Evolutionary conservation across 1,139 yeast genomes (phyloP).

Genomic region (Taphrina deformans): DNA sequence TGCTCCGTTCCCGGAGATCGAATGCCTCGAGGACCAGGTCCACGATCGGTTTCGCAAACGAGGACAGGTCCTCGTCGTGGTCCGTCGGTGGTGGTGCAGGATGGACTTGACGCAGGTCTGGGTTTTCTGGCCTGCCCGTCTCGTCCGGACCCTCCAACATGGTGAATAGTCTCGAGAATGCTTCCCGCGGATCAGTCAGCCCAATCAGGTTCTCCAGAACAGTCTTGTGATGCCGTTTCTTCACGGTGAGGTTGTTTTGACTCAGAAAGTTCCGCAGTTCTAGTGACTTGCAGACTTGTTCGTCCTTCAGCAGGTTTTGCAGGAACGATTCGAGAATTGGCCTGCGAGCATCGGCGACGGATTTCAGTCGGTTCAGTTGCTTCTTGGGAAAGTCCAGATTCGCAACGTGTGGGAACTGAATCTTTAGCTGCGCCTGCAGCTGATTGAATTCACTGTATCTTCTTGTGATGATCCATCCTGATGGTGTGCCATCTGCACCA

Average conservation of each 20-base stretch:
- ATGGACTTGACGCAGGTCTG: conserved; percentile 9
- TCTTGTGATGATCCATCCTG: conserved; percentile 89
- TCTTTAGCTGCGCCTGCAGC: conserved; percentile 64
- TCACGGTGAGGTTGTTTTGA: conserved; percentile 49
- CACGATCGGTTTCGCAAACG: conserved; percentile 80
- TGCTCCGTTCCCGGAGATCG: conserved; percentile 61
- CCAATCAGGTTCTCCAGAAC: conserved; percentile 56
- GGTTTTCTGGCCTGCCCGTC: conserved; percentile 43
- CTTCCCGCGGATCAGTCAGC: conserved; percentile 49
- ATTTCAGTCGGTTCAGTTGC: conserved; percentile 47
- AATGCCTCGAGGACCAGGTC: conserved; percentile 72
- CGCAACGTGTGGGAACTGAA: conserved; percentile 55
- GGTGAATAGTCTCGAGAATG: conserved; percentile 59
- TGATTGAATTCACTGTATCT: conserved; percentile 80
- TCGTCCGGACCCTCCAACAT: conserved; percentile 47
- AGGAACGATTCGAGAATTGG: conserved; percentile 64
- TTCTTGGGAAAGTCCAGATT: conserved; percentile 63
- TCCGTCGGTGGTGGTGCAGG: neutral
- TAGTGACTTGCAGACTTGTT: conserved; percentile 70
- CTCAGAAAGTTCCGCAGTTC: conserved; percentile 68
- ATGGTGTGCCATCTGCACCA: conserved; percentile 48
- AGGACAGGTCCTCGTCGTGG: conserved; percentile 42
- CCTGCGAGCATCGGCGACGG: conserved; percentile 65
- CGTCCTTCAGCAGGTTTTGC: conserved; percentile 57
- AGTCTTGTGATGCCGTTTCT: conserved; percentile 64